Evolutionary conservation across 352 stramenopile species (phyloP).

Genomic region (Phytopythium cucurbitacearum): DNA sequence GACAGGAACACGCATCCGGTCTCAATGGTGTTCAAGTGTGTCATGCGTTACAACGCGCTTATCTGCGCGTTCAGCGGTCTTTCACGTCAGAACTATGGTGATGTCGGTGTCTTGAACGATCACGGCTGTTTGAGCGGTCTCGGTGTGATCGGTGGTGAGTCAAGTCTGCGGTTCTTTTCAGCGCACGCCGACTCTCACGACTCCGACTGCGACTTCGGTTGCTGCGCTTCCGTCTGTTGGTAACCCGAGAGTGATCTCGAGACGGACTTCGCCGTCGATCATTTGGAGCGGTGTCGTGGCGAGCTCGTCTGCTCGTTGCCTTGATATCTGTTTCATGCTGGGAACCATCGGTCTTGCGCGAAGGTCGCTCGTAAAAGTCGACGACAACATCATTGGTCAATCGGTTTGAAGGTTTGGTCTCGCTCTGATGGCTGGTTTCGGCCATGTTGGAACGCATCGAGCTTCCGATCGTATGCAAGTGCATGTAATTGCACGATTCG

Average conservation of each 20-base stretch:
- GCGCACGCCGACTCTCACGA: no score
- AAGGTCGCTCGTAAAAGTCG: conserved; percentile 2
- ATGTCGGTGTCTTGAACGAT: neutral
- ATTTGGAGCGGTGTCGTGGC: neutral
- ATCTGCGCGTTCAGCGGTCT: no score
- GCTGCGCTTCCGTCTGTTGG: no score
- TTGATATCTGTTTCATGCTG: no score
- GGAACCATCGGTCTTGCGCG: no score
- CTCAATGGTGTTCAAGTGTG: no score
- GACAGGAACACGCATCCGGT: no score
- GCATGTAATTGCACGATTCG: conserved; percentile 14
- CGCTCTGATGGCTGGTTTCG: neutral
- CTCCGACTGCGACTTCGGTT: no score
- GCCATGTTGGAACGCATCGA: neutral
- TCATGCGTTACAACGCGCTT: no score
- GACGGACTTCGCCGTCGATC: neutral
- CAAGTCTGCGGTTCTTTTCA: no score
- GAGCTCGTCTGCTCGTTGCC: neutral
- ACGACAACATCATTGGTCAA: neutral
- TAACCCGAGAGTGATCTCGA: neutral
- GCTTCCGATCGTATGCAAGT: conserved; percentile 1
- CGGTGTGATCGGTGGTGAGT: neutral
- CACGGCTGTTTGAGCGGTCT: neutral
- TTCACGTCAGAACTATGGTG: neutral
- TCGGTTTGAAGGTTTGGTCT: neutral